phyloP scores from a whole-genome alignment of 768 basidiomycete species.

The Trametes cinnabarina region DNA sequence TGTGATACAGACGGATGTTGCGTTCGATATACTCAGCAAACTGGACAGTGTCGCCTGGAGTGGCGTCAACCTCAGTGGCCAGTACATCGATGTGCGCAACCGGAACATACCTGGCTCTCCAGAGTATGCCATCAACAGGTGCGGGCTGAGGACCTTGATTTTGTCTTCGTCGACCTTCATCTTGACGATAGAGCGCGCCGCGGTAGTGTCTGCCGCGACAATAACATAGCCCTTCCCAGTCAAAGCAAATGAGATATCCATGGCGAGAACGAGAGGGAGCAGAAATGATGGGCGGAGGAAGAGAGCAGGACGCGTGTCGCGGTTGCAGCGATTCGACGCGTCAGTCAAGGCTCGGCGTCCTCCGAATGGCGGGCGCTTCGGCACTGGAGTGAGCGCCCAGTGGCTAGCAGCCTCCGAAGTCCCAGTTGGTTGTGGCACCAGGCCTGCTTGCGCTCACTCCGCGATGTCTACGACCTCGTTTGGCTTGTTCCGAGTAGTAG shows the following conservation, averaged over 20 bases:
- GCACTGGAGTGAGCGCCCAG: too few relatives aligned
- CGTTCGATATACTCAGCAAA: slow-evolving; percentile 96
- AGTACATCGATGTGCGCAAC: neutral
- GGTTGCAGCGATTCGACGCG: slow-evolving; percentile 5
- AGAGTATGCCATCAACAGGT: slow-evolving; percentile 92
- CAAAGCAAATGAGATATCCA: slow-evolving; percentile 91
- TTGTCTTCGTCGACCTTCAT: slow-evolving; percentile 98
- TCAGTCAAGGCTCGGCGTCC: slow-evolving; percentile 5
- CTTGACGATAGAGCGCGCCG: slow-evolving; percentile 90
- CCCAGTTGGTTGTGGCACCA: too few relatives aligned
- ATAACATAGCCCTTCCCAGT: slow-evolving; percentile 93
- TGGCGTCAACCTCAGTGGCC: neutral
- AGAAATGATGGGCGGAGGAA: neutral
- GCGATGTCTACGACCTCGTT: too few relatives aligned
- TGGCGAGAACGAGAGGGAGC: slow-evolving; percentile 28
- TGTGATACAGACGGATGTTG: slow-evolving; percentile 94
- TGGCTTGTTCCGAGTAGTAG: too few relatives aligned
- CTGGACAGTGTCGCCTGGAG: slow-evolving; percentile 87
- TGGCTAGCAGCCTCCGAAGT: too few relatives aligned
- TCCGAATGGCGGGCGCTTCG: neutral
- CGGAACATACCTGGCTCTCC: slow-evolving; percentile 78
- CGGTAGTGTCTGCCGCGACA: slow-evolving; percentile 86
- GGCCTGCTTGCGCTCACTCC: too few relatives aligned
- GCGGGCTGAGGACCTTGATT: slow-evolving; percentile 86
- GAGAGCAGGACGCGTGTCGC: neutral